Evolutionary conservation across 805 yeast species (phyloP).

Genomic region (Sungouiozyma intestinalis): DNA sequence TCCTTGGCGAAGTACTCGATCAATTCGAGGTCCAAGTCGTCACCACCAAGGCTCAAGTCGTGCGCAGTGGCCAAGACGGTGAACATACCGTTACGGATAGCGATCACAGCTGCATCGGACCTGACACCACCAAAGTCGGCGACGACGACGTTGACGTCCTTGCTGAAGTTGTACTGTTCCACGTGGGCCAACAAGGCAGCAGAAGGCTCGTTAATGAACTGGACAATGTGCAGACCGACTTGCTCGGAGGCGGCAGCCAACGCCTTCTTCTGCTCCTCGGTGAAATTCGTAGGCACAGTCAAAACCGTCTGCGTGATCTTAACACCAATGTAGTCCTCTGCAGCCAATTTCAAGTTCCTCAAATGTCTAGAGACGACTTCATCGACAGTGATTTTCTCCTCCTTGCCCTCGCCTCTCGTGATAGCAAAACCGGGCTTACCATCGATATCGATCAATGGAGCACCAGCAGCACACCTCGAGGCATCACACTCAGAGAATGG

Average conservation of each 20-base stretch:
- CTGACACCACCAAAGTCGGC: slow-evolving; percentile 96
- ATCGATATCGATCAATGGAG: slow-evolving; percentile 29
- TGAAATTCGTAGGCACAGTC: slow-evolving; percentile 84
- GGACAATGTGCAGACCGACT: slow-evolving; percentile 73
- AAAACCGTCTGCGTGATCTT: slow-evolving; percentile 72
- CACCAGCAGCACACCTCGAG: slow-evolving; percentile 50
- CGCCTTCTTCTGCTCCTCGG: slow-evolving; percentile 58
- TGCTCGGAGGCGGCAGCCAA: slow-evolving; percentile 50
- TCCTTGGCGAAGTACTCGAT: slow-evolving; percentile 84
- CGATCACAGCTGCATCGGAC: slow-evolving; percentile 88
- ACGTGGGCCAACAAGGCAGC: slow-evolving; percentile 80
- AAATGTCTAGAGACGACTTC: slow-evolving; percentile 81
- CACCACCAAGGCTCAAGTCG: slow-evolving; percentile 79
- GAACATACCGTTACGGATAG: slow-evolving; percentile 88
- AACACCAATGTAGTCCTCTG: slow-evolving; percentile 84
- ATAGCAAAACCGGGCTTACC: slow-evolving; percentile 66
- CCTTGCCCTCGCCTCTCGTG: slow-evolving; percentile 36
- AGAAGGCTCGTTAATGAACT: slow-evolving; percentile 84
- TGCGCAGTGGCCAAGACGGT: slow-evolving; percentile 82
- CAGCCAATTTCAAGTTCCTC: slow-evolving; percentile 71
- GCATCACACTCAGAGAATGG: slow-evolving; percentile 60
- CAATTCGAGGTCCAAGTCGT: slow-evolving; percentile 67
- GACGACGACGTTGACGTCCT: slow-evolving; percentile 46
- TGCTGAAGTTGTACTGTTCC: slow-evolving; percentile 35
- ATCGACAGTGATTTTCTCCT: slow-evolving; percentile 53